Percentiles rank a stretch among this genome's conserved stretches.
Conservation (phyloP, 257 asterid species). For the Primulina tabacum region DNA sequence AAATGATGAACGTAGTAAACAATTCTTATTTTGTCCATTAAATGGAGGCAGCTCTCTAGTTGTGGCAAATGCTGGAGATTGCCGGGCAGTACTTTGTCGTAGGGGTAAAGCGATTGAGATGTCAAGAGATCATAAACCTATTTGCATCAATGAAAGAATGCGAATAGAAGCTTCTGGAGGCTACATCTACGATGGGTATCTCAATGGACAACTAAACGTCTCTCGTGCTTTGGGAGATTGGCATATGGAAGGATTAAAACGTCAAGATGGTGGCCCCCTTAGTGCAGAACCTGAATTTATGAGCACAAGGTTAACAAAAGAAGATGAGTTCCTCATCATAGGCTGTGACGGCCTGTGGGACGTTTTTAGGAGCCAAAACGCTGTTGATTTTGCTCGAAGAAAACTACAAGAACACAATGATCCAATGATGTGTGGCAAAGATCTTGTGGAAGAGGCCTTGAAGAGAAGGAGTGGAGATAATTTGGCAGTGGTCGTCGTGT, state of each 20-base stretch:
- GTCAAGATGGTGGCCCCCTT: conserved; percentile 78
- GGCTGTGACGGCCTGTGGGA: conserved; percentile 98
- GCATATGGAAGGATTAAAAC: conserved; percentile 89
- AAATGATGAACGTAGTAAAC: not conserved
- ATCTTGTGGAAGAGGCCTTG: conserved; percentile 81
- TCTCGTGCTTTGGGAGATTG: conserved; percentile 97
- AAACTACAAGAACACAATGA: conserved; percentile 88
- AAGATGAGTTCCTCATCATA: conserved; percentile 87
- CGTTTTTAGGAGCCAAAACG: conserved; percentile 89
- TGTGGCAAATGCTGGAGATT: conserved; percentile 98
- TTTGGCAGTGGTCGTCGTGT: conserved; percentile 76
- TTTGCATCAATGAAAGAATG: conserved; percentile 49
- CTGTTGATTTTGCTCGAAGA: conserved; percentile 93
- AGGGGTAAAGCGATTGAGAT: conserved; percentile 93
- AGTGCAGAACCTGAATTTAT: conserved; percentile 88
- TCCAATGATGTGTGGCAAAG: conserved; percentile 73
- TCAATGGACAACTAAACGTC: conserved; percentile 85
- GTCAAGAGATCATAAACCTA: conserved; percentile 93
- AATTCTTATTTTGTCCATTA: not conserved
- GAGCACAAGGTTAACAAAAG: conserved; percentile 64
- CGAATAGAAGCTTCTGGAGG: conserved; percentile 98
- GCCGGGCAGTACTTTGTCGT: conserved; percentile 92
- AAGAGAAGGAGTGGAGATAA: conserved; percentile 87
- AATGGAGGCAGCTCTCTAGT: conserved; percentile 61
- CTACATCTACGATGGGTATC: conserved; percentile 76